Conservation (phyloP, 441 rosid species). For the Croton setiger region DNA sequence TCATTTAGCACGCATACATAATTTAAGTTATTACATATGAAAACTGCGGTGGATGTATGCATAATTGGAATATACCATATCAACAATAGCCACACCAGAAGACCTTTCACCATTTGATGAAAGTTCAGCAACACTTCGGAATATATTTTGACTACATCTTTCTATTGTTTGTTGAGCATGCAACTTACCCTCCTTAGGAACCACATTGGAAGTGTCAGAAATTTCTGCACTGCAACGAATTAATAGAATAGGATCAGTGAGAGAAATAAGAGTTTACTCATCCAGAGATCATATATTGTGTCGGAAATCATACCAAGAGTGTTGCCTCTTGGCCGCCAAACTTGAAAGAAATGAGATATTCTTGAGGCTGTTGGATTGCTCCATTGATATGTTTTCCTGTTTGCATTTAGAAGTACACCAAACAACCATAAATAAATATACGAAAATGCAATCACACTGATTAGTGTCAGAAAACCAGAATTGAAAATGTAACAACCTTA, state of each 20-base stretch:
- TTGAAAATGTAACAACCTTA: slow-evolving; percentile 44
- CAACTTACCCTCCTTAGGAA: slow-evolving; percentile 33
- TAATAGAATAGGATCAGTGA: slow-evolving; percentile 20
- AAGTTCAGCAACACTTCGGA: slow-evolving; percentile 84
- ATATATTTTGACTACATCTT: slow-evolving; percentile 57
- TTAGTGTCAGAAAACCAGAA: neutral
- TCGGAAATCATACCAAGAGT: slow-evolving; percentile 44
- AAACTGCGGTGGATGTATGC: slow-evolving; percentile 14
- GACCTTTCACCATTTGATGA: slow-evolving; percentile 58
- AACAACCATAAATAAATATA: slow-evolving; percentile 17
- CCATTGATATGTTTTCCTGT: slow-evolving; percentile 51
- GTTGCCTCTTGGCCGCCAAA: slow-evolving; percentile 51
- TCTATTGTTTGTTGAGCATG: slow-evolving; percentile 43
- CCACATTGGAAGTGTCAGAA: slow-evolving; percentile 36
- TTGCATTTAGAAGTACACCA: slow-evolving; percentile 6
- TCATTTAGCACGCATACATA: slow-evolving; percentile 12
- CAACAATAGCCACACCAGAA: slow-evolving; percentile 45
- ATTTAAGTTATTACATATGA: slow-evolving; percentile 14
- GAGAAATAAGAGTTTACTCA: slow-evolving; percentile 11
- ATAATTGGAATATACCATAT: slow-evolving; percentile 66
- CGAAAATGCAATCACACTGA: no score
- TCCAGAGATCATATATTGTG: slow-evolving; percentile 9
- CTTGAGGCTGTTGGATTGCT: slow-evolving; percentile 40
- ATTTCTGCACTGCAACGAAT: slow-evolving; percentile 43
- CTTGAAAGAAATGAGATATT: slow-evolving; percentile 52